Conservation (phyloP, 371 early-diverging fungal genomes). For the Modicella reniformis region DNA sequence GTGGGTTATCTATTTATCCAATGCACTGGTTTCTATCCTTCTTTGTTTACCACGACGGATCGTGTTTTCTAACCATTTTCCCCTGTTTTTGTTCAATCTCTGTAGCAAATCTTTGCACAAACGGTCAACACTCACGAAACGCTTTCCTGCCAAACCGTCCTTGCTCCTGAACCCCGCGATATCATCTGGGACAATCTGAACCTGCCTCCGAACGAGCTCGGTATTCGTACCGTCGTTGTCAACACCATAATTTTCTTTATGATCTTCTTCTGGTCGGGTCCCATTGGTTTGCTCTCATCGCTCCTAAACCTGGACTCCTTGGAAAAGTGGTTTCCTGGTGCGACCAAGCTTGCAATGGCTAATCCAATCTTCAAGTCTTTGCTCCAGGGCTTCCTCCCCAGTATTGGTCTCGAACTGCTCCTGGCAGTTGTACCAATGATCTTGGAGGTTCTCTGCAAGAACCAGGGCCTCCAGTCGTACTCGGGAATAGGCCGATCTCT, state of each 20-base stretch:
- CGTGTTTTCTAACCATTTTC: constrained; percentile 8
- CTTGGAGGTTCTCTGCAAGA: constrained; percentile 66
- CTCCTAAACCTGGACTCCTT: constrained; percentile 77
- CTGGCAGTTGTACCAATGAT: constrained; percentile 73
- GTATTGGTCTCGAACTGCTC: constrained; percentile 65
- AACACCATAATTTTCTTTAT: constrained; percentile 61
- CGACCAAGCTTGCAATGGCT: constrained; percentile 28
- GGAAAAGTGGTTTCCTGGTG: constrained; percentile 49
- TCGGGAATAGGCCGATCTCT: constrained; percentile 74
- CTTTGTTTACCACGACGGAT: not conserved
- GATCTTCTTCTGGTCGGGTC: constrained; percentile 41
- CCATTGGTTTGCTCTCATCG: constrained; percentile 75
- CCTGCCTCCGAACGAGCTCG: constrained; percentile 60
- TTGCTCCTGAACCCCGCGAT: constrained; percentile 94
- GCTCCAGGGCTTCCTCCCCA: constrained; percentile 69
- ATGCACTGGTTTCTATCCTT: not conserved
- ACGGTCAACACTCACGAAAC: constrained; percentile 71
- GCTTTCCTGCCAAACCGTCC: constrained; percentile 72
- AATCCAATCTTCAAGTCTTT: constrained; percentile 60
- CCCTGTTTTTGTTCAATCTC: not conserved
- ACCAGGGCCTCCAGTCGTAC: constrained; percentile 67
- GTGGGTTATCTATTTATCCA: not conserved
- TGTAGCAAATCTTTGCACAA: constrained; percentile 72
- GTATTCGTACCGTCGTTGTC: constrained; percentile 62
- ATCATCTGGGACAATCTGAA: constrained; percentile 88